These are phyloP conservation scores for Colletotrichum orchidophilum DNA, from an alignment of 2,329 filamentous ascomycete genomes.

Conservation along the genomic window DNA sequence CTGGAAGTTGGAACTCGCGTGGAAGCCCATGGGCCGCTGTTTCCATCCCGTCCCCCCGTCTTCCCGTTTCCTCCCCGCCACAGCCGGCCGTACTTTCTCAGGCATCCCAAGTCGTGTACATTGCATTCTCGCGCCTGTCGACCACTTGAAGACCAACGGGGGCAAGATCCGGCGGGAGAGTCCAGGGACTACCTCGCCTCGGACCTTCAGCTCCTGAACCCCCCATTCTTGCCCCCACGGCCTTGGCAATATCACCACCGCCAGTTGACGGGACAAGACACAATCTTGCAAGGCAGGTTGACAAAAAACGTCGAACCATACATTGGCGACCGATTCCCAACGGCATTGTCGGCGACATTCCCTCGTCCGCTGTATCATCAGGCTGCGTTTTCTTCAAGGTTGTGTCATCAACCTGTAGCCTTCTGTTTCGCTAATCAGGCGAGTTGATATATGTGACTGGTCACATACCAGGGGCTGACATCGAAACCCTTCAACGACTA, in stretches of 20 bases:
- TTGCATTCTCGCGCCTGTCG: not conserved
- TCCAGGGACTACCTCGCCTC: not conserved
- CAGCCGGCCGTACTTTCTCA: not conserved
- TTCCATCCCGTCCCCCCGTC: too few relatives aligned
- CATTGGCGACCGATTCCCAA: too few relatives aligned
- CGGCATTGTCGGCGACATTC: too few relatives aligned
- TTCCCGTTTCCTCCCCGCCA: not conserved
- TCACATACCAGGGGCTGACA: not conserved
- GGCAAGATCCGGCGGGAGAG: not conserved
- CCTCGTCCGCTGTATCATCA: not conserved
- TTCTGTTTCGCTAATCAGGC: not conserved
- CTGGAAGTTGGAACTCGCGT: not conserved
- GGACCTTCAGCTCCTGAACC: not conserved
- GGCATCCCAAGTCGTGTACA: not conserved
- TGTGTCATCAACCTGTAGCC: not conserved
- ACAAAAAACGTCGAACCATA: not conserved
- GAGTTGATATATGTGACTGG: not conserved
- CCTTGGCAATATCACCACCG: slow-evolving; percentile 12
- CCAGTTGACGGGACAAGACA: not conserved
- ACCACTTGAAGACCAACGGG: not conserved
- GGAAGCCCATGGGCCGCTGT: not conserved
- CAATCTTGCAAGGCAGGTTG: slow-evolving; percentile 5
- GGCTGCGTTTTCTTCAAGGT: not conserved
- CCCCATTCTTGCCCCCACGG: slow-evolving; percentile 16
- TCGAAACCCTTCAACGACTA: not conserved